Percentiles rank a stretch among this genome's conserved stretches.
phyloP scores from a whole-genome alignment of 768 basidiomycete species.

The Xanthoconium purpureum region DNA sequence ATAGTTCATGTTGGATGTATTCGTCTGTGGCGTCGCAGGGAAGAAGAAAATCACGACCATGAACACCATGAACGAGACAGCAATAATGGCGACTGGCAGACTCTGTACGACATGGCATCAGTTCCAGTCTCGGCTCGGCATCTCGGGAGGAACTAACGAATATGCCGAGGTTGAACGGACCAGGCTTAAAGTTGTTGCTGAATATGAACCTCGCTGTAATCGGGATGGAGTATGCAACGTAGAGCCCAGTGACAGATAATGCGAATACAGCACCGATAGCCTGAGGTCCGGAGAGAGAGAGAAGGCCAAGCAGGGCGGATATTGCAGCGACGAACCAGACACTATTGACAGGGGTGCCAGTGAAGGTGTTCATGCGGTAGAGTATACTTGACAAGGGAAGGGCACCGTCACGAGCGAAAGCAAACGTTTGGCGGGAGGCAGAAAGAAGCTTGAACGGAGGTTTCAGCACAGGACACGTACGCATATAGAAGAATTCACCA shows the following conservation, averaged over 20 bases:
- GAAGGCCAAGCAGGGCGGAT: slow-evolving; percentile 46
- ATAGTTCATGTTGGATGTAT: slow-evolving; percentile 63
- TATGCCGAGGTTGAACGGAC: slow-evolving; percentile 46
- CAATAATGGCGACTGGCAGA: slow-evolving; percentile 48
- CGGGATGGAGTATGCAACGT: slow-evolving; percentile 48
- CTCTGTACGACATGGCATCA: slow-evolving; percentile 39
- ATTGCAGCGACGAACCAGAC: slow-evolving; percentile 49
- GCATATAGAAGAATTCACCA: slow-evolving; percentile 25
- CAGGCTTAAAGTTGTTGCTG: slow-evolving; percentile 43
- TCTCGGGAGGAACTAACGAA: slow-evolving; percentile 31
- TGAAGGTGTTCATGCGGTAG: slow-evolving; percentile 52
- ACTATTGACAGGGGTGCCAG: slow-evolving; percentile 55
- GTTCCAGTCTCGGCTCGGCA: neutral
- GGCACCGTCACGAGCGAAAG: slow-evolving; percentile 59
- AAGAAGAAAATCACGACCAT: slow-evolving; percentile 63
- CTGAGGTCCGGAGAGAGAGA: slow-evolving; percentile 53
- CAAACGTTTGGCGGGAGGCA: slow-evolving; percentile 55
- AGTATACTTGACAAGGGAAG: slow-evolving; percentile 55
- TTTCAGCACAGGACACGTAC: neutral
- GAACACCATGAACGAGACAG: slow-evolving; percentile 64
- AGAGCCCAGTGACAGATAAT: slow-evolving; percentile 43
- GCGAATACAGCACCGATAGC: slow-evolving; percentile 61
- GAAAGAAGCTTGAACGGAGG: slow-evolving; percentile 38
- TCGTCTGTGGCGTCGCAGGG: slow-evolving; percentile 50
- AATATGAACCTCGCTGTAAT: slow-evolving; percentile 50